Conservation (phyloP, 2,329 filamentous ascomycete species). For the Ophiostoma sp. region DNA sequence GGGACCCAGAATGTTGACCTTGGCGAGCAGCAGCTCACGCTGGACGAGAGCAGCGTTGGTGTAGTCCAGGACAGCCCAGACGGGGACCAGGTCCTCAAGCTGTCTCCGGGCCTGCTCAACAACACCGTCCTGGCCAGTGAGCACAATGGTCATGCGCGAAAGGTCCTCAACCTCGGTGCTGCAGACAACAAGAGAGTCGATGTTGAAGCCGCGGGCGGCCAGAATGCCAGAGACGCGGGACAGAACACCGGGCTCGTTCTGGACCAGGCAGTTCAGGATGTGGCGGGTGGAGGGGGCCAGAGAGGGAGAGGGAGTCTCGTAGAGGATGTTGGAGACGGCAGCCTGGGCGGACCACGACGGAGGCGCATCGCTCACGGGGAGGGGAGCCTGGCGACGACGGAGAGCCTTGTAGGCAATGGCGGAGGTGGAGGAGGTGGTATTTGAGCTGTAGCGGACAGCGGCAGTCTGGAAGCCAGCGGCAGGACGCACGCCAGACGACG, state of each 20-base stretch:
- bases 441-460: conserved; percentile 40
- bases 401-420: conserved; percentile 96
- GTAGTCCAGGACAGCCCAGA: conserved; percentile 98
- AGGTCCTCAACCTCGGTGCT: conserved; percentile 95
- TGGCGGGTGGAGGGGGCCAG: conserved; percentile 83
- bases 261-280: conserved; percentile 95
- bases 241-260: conserved; percentile 96
- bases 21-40: conserved; percentile 89
- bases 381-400: conserved; percentile 80
- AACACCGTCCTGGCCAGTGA: conserved; percentile 92
- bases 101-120: conserved; percentile 95
- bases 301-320: conserved; percentile 88
- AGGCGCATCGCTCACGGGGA: conserved; percentile 69
- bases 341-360: conserved; percentile 85
- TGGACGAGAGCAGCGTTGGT: conserved; percentile 88
- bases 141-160: conserved; percentile 96
- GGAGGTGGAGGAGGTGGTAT: conserved; percentile 69
- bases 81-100: conserved; percentile 91
- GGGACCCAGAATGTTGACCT: conserved; percentile 92
- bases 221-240: conserved; percentile 95
- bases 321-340: conserved; percentile 96
- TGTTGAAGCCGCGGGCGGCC: conserved; percentile 96
- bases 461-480: conserved; percentile 24
- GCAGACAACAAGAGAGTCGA: conserved; percentile 95
- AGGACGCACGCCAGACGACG: conserved; percentile 25